Percentiles rank a stretch among this genome's conserved stretches.
Evolutionary conservation across 179 eudicot genomes (phyloP).

Genomic region (Silene coronaria): DNA sequence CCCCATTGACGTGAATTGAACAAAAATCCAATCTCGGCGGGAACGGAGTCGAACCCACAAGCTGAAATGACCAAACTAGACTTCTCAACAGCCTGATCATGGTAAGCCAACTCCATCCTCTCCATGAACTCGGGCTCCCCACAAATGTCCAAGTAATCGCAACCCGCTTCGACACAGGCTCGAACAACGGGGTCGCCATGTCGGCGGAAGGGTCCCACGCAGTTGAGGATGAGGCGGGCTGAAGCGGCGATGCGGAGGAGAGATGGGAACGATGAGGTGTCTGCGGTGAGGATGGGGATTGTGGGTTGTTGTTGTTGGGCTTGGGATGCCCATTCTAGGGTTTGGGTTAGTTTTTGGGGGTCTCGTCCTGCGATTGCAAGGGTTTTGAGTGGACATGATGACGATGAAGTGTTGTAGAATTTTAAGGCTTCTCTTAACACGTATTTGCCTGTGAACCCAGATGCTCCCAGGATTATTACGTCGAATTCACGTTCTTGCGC

Average conservation of each 20-base stretch:
- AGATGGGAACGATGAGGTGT: constrained; percentile 43
- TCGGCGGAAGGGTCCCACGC: constrained; percentile 75
- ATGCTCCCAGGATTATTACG: constrained; percentile 63
- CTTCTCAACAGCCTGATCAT: constrained; percentile 46
- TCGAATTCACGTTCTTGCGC: constrained; percentile 32
- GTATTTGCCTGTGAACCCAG: constrained; percentile 86
- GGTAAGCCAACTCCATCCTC: constrained; percentile 45
- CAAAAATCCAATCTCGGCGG: constrained; percentile 78
- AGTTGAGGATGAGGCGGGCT: constrained; percentile 50
- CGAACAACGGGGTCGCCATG: constrained; percentile 56
- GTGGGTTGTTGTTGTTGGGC: constrained; percentile 34
- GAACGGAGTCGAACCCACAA: constrained; percentile 87
- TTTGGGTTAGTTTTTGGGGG: constrained; percentile 33
- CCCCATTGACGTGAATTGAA: constrained; percentile 57
- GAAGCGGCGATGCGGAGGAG: constrained; percentile 38
- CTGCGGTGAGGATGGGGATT: constrained; percentile 52
- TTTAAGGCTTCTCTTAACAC: constrained; percentile 70
- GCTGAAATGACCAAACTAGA: constrained; percentile 68
- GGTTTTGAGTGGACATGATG: constrained; percentile 48
- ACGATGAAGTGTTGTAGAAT: constrained; percentile 43
- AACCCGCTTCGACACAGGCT: constrained; percentile 57
- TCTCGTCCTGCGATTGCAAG: constrained; percentile 73
- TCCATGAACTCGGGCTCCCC: constrained; percentile 99
- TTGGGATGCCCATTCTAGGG: constrained; percentile 58
- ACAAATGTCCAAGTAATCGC: constrained; percentile 67